A percentile compares a stretch with the other conserved stretches of the same genome.
Conservation (phyloP, 2,329 filamentous ascomycete species). For the Aspergillus candidus region DNA sequence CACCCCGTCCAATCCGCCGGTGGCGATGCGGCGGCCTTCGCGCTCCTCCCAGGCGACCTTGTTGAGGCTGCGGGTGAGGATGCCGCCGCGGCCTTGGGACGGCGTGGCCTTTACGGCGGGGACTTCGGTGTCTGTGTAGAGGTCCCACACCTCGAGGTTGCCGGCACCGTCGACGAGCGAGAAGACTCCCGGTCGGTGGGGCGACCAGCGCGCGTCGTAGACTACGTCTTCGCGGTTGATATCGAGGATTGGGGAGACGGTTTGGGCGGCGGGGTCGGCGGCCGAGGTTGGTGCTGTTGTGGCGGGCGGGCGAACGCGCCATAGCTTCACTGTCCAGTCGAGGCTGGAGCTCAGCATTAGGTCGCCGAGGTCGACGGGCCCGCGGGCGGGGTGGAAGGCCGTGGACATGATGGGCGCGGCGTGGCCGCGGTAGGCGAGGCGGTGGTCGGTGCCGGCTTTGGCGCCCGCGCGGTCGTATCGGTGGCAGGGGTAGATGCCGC, state of each 20-base stretch:
- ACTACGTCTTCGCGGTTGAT: conserved; percentile 93
- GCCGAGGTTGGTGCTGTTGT: conserved; percentile 36
- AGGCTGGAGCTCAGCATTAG: conserved; percentile 85
- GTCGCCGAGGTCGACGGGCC: conserved; percentile 89
- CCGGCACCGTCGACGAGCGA: conserved; percentile 90
- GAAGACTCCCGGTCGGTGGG: conserved; percentile 88
- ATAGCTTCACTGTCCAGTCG: conserved; percentile 96
- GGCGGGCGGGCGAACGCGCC: conserved; percentile 67
- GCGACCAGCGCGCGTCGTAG: conserved; percentile 94
- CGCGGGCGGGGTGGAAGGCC: conserved; percentile 87
- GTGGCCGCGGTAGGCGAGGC: conserved; percentile 83
- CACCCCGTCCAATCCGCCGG: conserved; percentile 85
- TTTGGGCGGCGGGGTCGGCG: conserved; percentile 38
- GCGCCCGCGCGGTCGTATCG: conserved; percentile 95
- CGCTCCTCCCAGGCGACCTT: conserved; percentile 89
- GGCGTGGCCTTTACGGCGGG: conserved; percentile 76
- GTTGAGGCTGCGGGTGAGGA: conserved; percentile 81
- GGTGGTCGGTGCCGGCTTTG: conserved; percentile 87
- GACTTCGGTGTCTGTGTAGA: conserved; percentile 87
- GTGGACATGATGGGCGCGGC: conserved; percentile 93
- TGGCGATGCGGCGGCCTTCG: conserved; percentile 80
- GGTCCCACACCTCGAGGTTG: conserved; percentile 89
- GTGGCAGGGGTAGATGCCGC: conserved; percentile 92
- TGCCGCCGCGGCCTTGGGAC: conserved; percentile 53
- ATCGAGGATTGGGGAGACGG: conserved; percentile 71